A percentile compares a stretch with the other conserved stretches of the same genome.
phyloP scores from a whole-genome alignment of 495 filamentous ascomycete species.

The Pseudomonodictys pantanalensis region DNA sequence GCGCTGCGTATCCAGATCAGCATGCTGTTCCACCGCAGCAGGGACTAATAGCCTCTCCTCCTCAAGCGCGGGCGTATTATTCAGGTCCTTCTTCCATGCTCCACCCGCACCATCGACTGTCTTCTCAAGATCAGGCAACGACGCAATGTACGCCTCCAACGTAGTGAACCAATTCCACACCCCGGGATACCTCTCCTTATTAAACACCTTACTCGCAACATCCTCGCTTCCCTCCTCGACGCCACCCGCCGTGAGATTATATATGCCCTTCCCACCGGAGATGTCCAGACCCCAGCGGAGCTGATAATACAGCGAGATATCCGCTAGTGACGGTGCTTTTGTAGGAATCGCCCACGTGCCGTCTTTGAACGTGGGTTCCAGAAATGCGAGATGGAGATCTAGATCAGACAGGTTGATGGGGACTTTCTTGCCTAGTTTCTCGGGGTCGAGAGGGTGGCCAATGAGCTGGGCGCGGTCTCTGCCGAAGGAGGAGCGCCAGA shows the following conservation, averaged over 20 bases:
- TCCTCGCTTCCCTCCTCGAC: conserved; percentile 25
- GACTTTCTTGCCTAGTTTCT: conserved; percentile 37
- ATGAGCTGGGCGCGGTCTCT: conserved; percentile 35
- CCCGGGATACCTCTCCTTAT: conserved; percentile 35
- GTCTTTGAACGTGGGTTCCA: conserved; percentile 33
- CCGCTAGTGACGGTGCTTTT: conserved; percentile 30
- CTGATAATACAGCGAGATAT: conserved; percentile 37
- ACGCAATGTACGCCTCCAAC: conserved; percentile 25
- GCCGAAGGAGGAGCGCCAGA: conserved; percentile 38
- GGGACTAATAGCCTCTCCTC: conserved; percentile 29
- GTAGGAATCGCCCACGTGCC: conserved; percentile 34
- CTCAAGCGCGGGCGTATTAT: not conserved
- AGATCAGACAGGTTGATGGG: conserved; percentile 35
- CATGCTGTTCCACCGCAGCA: conserved; percentile 23
- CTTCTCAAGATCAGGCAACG: conserved; percentile 24
- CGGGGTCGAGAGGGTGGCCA: conserved; percentile 35
- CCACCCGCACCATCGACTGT: conserved; percentile 1
- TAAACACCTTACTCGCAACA: conserved; percentile 32
- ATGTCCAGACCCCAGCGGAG: conserved; percentile 39
- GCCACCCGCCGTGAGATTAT: conserved; percentile 37
- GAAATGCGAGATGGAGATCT: conserved; percentile 38
- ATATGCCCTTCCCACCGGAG: conserved; percentile 28
- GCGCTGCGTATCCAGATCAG: conserved; percentile 29
- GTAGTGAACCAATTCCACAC: conserved; percentile 33
- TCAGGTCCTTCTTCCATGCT: conserved; percentile 21